Base-by-base conservation (phyloP, 2,329 filamentous ascomycete genomes). In the Pseudocercospora pini-densiflorae region DNA sequence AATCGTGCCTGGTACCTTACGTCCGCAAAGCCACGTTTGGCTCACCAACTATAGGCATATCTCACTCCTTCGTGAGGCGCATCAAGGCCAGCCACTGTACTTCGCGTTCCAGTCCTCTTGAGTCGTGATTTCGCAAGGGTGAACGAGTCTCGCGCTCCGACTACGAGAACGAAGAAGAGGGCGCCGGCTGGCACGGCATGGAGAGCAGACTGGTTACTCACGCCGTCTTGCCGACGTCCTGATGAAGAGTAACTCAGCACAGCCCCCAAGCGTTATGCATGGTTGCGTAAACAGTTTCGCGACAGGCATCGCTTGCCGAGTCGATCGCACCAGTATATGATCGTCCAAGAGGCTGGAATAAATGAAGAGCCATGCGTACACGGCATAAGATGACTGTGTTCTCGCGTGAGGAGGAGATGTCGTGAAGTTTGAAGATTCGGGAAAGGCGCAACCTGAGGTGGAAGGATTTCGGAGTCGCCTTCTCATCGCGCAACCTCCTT, bases 1-100 rank as follows among this genome's bases (percentile, higher is more conserved):
- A 29, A 53, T 54, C 36, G 49, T 63, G 60, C 66, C 59, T 67
- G 53, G 59, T 59, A 64, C 65, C 61, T 66, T 24, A 64, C 68
- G 49, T 60, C 40, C 53, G 61, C 68, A 59, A 63, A 68, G 66
- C 66, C 68, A 68, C 66, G 45, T 61, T n/a, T 61, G 6, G 43
- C n/a, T 23, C 31, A n/a, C 59, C 59, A 49, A 59, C 2, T 16
- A 24, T 54, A 54, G 49, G 23, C n/a, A 27, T 27, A 55, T 31
- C 23, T 24, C 23, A 31, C 16, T 55, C 51, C 51, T 55, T 55
- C 51, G 51, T 27, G 51, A 55, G 51, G 23, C 49, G 49, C 24
- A 24, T n/a, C 49, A 14, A 49, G n/a, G 23, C 47, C 47, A 51
- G 47, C 19, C 47, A 51, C 23, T 23, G 19, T 19, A 51, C 21